These are phyloP conservation scores for Salvia sclarea DNA, from an alignment of 305 asterid genomes.

Conservation along the genomic window DNA sequence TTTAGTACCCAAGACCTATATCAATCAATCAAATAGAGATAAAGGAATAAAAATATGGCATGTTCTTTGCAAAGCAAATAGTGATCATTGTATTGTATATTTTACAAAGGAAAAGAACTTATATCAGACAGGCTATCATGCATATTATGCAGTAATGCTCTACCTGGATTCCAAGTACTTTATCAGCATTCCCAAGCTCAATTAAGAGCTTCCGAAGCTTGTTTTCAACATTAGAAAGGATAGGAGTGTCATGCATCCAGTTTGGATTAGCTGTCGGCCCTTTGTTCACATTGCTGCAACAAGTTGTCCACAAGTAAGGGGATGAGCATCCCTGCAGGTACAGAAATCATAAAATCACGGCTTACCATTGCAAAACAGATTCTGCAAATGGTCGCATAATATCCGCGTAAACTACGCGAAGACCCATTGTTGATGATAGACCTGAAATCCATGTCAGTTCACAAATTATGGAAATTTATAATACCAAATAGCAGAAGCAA, in stretches of 20 bases:
- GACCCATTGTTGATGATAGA: slow-evolving; percentile 88
- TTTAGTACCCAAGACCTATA: slow-evolving; percentile 5
- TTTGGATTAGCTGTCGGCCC: slow-evolving; percentile 65
- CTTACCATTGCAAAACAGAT: slow-evolving; percentile 81
- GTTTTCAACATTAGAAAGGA: slow-evolving; percentile 77
- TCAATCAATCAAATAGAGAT: slow-evolving; percentile 18
- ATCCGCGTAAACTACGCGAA: slow-evolving; percentile 75
- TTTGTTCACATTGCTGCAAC: slow-evolving; percentile 69
- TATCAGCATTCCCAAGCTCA: slow-evolving; percentile 83
- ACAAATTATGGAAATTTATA: slow-evolving; percentile 29
- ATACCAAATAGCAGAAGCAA: slow-evolving; percentile 22
- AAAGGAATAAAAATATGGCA: neutral
- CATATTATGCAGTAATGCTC: slow-evolving; percentile 20
- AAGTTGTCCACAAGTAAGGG: slow-evolving; percentile 38
- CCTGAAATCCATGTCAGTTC: slow-evolving; percentile 55
- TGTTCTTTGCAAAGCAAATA: slow-evolving; percentile 8
- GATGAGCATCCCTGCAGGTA: slow-evolving; percentile 25
- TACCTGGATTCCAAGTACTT: slow-evolving; percentile 98
- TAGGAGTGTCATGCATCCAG: slow-evolving; percentile 84
- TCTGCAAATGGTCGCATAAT: slow-evolving; percentile 99
- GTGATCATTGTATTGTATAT: neutral
- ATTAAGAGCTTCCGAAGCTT: slow-evolving; percentile 80
- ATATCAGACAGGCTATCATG: slow-evolving; percentile 12
- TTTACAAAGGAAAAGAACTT: neutral
- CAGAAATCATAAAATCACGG: slow-evolving; percentile 28